phyloP scores from a whole-genome alignment of 176 grass and related monocot species.

The Microstegium vimineum region DNA sequence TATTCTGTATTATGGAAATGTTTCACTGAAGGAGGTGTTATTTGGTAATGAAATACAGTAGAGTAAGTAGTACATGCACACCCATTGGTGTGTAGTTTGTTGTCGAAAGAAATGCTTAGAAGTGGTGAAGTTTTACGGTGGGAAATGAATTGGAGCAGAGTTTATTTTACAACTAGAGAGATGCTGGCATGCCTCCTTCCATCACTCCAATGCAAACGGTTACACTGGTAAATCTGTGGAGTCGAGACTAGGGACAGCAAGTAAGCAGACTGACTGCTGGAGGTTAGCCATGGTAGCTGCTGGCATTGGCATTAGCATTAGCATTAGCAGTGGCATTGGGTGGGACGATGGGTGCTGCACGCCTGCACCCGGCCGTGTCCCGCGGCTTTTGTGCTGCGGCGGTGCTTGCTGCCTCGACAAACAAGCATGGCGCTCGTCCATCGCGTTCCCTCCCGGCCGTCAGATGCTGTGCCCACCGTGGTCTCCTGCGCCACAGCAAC shows the following conservation, averaged over 20 bases:
- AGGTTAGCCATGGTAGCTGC: not conserved
- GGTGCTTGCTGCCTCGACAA: not conserved
- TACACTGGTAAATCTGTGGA: not conserved
- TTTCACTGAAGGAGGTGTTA: not conserved
- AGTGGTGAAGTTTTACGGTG: not conserved
- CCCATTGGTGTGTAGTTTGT: not conserved
- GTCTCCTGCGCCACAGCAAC: constrained; percentile 20
- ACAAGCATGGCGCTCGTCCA: not conserved
- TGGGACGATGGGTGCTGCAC: not conserved
- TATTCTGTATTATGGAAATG: not conserved
- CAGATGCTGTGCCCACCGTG: constrained; percentile 20
- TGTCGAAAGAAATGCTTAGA: not conserved
- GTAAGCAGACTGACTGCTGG: not conserved
- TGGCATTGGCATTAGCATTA: too few relatives aligned
- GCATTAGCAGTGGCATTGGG: too few relatives aligned
- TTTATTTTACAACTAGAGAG: not conserved
- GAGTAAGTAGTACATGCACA: not conserved
- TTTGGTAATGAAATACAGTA: not conserved
- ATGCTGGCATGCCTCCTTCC: not conserved
- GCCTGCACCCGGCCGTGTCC: not conserved
- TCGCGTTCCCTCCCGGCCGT: not conserved
- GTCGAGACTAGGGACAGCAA: not conserved
- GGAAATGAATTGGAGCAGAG: not conserved
- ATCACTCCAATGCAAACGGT: not conserved
- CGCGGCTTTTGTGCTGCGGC: not conserved